phyloP scores from a whole-genome alignment of 768 basidiomycete species.

The Tricholoma matsutake region DNA sequence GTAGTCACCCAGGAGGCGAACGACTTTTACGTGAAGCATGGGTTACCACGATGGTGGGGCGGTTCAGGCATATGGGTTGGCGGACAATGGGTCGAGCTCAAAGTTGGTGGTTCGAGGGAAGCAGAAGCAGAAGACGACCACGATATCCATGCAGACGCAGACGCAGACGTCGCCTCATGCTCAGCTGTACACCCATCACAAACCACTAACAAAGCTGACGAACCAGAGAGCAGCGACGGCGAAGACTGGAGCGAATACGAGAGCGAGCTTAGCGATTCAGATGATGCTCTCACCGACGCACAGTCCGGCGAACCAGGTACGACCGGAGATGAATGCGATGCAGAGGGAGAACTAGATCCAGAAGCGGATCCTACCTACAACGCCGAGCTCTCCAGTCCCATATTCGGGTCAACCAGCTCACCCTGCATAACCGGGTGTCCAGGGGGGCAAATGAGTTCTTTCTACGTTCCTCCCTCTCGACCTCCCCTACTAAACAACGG shows the following conservation, averaged over 20 bases:
- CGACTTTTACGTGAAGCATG: slow-evolving; percentile 17
- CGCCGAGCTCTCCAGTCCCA: slow-evolving; percentile 31
- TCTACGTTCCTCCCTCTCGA: slow-evolving; percentile 26
- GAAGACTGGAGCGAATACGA: slow-evolving; percentile 25
- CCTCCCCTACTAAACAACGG: background rate
- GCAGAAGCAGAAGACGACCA: background rate
- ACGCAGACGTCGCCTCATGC: background rate
- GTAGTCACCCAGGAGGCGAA: slow-evolving; percentile 22
- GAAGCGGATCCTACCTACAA: slow-evolving; percentile 39
- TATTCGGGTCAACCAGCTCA: background rate
- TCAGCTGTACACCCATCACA: too few species aligned
- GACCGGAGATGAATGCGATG: slow-evolving; percentile 15
- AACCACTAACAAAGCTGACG: background rate
- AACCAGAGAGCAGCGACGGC: background rate
- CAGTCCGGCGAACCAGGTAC: background rate
- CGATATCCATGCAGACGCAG: too few species aligned
- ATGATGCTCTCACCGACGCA: slow-evolving; percentile 6
- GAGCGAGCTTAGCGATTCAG: slow-evolving; percentile 17
- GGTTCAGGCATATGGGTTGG: background rate
- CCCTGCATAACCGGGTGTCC: background rate
- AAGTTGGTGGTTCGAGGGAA: background rate
- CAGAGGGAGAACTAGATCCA: slow-evolving; percentile 32
- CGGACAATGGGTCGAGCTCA: background rate
- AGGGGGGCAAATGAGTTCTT: slow-evolving; percentile 18
- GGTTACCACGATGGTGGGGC: slow-evolving; percentile 10